Conservation (phyloP, 1,139 yeast genomes). For the Lodderomyces parapsilosis region DNA sequence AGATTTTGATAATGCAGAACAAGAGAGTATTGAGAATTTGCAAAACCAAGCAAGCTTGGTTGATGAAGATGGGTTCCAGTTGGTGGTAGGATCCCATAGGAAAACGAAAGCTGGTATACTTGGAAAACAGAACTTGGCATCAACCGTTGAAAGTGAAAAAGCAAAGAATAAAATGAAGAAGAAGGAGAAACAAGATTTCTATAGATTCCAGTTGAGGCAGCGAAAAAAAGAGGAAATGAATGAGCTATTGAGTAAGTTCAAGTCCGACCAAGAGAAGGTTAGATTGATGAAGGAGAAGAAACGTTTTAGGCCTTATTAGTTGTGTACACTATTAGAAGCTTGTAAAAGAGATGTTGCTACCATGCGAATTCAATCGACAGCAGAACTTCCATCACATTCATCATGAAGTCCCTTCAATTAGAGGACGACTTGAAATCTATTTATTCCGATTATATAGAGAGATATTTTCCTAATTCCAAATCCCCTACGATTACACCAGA, state of each 20-base stretch:
- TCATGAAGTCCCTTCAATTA: not conserved
- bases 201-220: constrained; percentile 94
- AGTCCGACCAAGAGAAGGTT: constrained; percentile 86
- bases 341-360: not conserved
- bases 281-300: constrained; percentile 74
- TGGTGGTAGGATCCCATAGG: constrained; percentile 84
- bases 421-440: constrained; percentile 7
- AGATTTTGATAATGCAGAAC: constrained; percentile 72
- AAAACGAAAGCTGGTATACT: constrained; percentile 70
- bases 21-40: constrained; percentile 58
- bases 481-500: constrained; percentile 9
- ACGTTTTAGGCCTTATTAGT: constrained; percentile 82
- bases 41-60: constrained; percentile 57
- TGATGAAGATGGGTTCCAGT: constrained; percentile 91
- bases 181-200: constrained; percentile 88
- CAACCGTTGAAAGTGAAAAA: constrained; percentile 42
- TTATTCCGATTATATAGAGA: constrained; percentile 19
- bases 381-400: not conserved
- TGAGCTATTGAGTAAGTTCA: constrained; percentile 77
- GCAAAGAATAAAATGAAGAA: constrained; percentile 58
- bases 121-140: constrained; percentile 52
- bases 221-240: constrained; percentile 91
- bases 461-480: constrained; percentile 18
- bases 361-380: too few relatives aligned
- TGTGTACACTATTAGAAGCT: too few relatives aligned